These are phyloP conservation scores for Naganishia albida DNA, from an alignment of 1,284 basidiomycete species.

Conservation along the genomic window DNA sequence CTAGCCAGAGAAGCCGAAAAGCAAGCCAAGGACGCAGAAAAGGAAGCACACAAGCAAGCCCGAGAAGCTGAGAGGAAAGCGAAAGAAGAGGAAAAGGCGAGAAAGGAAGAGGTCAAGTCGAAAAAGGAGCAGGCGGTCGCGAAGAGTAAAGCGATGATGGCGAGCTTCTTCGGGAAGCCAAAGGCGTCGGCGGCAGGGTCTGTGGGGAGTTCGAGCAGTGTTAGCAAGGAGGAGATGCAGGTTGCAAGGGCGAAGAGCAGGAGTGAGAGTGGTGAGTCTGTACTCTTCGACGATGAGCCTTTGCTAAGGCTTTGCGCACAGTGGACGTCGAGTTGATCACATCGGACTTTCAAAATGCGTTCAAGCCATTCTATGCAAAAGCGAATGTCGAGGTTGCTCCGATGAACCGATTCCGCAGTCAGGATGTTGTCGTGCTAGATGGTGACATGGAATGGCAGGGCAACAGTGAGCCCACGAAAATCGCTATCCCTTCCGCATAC, in stretches of 20 bases:
- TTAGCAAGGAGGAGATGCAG: background rate
- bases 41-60: conserved; percentile 21
- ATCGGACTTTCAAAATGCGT: conserved; percentile 40
- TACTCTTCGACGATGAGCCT: background rate
- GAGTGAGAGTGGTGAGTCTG: conserved; percentile 21
- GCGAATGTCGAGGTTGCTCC: conserved; percentile 43
- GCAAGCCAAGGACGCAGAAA: background rate
- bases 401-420: conserved; percentile 36
- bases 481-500: too few relatives aligned
- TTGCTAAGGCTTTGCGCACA: conserved; percentile 16
- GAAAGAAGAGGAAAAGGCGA: conserved; percentile 2
- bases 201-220: background rate
- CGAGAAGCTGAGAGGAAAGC: conserved; percentile 25
- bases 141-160: conserved; percentile 28
- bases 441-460: conserved; percentile 1
- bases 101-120: conserved; percentile 13
- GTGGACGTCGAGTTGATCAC: conserved; percentile 17
- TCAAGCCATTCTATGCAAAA: conserved; percentile 39
- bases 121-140: conserved; percentile 27
- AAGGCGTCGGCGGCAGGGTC: conserved; percentile 4
- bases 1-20: conserved; percentile 22
- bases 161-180: conserved; percentile 24
- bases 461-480: background rate
- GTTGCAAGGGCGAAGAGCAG: background rate
- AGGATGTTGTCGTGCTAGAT: background rate